These are phyloP conservation scores for Aureobasidium mangrovei DNA, from an alignment of 2,329 filamentous ascomycete species.

Conservation along the genomic window DNA sequence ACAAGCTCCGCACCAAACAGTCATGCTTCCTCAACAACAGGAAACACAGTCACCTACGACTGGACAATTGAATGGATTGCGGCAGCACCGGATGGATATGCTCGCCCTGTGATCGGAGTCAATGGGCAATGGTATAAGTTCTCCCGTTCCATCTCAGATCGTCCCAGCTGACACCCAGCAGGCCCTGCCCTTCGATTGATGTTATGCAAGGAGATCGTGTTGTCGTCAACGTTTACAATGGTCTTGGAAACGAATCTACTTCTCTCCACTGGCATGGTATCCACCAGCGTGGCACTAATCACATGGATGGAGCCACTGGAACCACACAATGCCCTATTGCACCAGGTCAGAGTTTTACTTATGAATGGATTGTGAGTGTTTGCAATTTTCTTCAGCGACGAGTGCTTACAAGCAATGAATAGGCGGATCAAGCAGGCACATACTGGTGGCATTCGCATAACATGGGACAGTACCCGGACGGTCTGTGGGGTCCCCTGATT, in stretches of 20 bases:
- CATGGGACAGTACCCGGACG: constrained; percentile 57
- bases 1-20: not conserved
- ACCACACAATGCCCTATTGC: constrained; percentile 60
- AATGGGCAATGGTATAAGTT: constrained; percentile 51
- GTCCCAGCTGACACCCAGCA: not conserved
- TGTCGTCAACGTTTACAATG: constrained; percentile 60
- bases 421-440: constrained; percentile 42
- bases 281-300: constrained; percentile 65
- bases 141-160: no score
- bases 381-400: not conserved
- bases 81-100: constrained; percentile 46
- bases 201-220: constrained; percentile 65
- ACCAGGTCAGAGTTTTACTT: constrained; percentile 54
- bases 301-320: constrained; percentile 63
- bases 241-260: constrained; percentile 54
- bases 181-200: constrained; percentile 61
- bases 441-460: constrained; percentile 64
- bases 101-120: constrained; percentile 52
- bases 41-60: constrained; percentile 38
- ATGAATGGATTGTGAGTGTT: constrained; percentile 53
- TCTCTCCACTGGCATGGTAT: constrained; percentile 71
- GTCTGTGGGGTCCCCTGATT: constrained; percentile 58
- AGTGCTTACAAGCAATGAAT: constrained; percentile 31
- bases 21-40: constrained; percentile 8
- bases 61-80: constrained; percentile 48